Evolutionary conservation across 768 basidiomycete genomes (phyloP), one percentile per base, ranked within the genome.

Genomic region (Lactifluus pinguis): DNA sequence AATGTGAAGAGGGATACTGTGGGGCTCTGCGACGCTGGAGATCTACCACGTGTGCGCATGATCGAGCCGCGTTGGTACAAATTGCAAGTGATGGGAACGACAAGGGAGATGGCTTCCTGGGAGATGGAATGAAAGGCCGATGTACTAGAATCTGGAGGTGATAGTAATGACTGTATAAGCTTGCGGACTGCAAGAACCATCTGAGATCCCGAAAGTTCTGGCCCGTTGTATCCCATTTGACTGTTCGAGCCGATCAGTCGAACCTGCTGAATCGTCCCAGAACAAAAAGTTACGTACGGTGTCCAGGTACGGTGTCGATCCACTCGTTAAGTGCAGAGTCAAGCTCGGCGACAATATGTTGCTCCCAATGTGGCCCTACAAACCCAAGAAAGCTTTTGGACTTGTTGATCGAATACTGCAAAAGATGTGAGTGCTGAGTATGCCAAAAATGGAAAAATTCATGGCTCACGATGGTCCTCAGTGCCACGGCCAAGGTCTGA

Each of bases 371-470:
- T 62, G 62, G 75, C 56, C 84, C 76, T 19, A 76, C 74, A 53
- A 79, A 78, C 48, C 81, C 80, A 36, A 81, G 73, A 6, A 84
- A 71, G 8, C 83, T 74, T 66, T 81, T 81, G 2, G 80, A 79
- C 66, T 82, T 83, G 71, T 84, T 89, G 65, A 86, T 84, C 14
- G 87, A 80, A 70, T 92, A 92, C 88, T 88, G 29, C 15, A 17
- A 29, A 29, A 19, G 49, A 3, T 21, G 15, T 57, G 42, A 60
- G 30, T 7, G 53, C 36, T n/a, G 19, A 25, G 38, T 19, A 10
- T 3, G 25, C 38, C 25, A 14, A 32, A 45, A 17, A 39, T 49
- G 25, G 5, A 10, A 25, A 47, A 47, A 32, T 3, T 25, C 29
- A 6, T 45, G 41, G 38, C 79, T 50, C 59, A 82, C 82, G 15